phyloP scores from a whole-genome alignment of 2,329 filamentous ascomycete species.

The Cordyceps tenuipes region DNA sequence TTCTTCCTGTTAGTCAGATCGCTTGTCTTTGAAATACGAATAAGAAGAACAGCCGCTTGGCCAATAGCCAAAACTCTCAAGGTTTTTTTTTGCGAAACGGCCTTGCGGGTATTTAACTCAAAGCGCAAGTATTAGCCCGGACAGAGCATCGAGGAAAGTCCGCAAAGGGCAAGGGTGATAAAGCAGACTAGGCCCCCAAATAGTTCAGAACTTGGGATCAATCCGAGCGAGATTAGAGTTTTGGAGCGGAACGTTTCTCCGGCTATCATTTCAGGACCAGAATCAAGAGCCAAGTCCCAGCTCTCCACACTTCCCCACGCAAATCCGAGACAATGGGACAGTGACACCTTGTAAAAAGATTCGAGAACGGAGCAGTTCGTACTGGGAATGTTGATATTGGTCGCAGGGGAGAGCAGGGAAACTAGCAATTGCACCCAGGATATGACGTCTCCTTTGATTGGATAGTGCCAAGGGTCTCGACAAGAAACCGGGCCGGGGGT shows the following conservation, averaged over 20 bases:
- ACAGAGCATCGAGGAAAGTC: neutral
- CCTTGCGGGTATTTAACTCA: neutral
- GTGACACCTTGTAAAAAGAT: neutral
- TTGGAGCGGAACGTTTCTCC: neutral
- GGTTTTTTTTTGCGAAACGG: too few species aligned
- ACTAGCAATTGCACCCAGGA: neutral
- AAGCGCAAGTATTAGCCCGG: neutral
- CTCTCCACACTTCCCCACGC: slow-evolving; percentile 9
- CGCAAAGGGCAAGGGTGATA: neutral
- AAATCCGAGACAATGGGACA: slow-evolving; percentile 1
- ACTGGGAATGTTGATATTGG: neutral
- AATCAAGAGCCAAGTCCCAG: neutral
- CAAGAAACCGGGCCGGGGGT: neutral
- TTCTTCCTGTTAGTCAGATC: too few species aligned
- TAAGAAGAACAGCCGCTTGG: too few species aligned
- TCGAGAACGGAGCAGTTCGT: neutral
- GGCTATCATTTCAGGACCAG: neutral
- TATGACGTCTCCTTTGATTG: neutral
- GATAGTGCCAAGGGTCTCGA: neutral
- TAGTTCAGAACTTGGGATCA: neutral
- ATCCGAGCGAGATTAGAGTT: slow-evolving; percentile 1
- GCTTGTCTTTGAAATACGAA: too few species aligned
- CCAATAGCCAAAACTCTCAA: too few species aligned
- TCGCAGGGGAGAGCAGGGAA: neutral
- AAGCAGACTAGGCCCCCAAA: too few species aligned